These are phyloP conservation scores for Globisporangium parvum DNA, from an alignment of 352 stramenopile genomes.

Conservation along the genomic window DNA sequence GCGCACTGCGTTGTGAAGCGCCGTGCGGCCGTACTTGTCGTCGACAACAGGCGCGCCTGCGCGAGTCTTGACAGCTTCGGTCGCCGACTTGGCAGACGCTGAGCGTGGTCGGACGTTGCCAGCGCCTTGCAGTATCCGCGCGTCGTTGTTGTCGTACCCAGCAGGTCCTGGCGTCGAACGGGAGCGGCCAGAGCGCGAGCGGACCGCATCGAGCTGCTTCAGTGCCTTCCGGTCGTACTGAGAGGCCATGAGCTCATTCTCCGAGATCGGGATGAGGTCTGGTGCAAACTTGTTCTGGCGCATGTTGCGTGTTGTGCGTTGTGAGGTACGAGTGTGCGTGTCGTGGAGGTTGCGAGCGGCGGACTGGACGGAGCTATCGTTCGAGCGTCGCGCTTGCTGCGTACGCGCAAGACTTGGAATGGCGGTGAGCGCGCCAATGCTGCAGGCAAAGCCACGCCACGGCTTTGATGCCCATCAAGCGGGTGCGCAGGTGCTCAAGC, in stretches of 20 bases:
- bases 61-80: background rate
- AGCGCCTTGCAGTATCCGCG: background rate
- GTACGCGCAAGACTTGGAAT: too few relatives aligned
- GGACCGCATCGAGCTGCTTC: slow-evolving; percentile 12
- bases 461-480: too few relatives aligned
- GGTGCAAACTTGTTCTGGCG: slow-evolving; percentile 46
- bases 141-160: too few relatives aligned
- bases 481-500: too few relatives aligned
- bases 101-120: slow-evolving; percentile 5
- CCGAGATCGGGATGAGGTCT: slow-evolving; percentile 50
- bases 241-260: slow-evolving; percentile 40
- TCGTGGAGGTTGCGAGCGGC: background rate
- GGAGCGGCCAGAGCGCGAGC: slow-evolving; percentile 7
- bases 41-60: slow-evolving; percentile 11
- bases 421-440: too few relatives aligned
- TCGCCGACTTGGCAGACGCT: background rate
- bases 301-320: slow-evolving; percentile 5
- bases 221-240: slow-evolving; percentile 6
- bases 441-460: too few relatives aligned
- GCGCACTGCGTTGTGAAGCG: slow-evolving; percentile 44
- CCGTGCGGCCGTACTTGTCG: slow-evolving; percentile 38
- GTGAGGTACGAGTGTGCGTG: background rate
- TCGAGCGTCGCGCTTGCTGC: too few relatives aligned
- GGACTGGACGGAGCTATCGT: too few relatives aligned
- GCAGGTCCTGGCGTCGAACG: slow-evolving; percentile 5